These are phyloP conservation scores for Staphylotrichum tortipilum DNA, from an alignment of 495 filamentous ascomycete species.

Conservation along the genomic window DNA sequence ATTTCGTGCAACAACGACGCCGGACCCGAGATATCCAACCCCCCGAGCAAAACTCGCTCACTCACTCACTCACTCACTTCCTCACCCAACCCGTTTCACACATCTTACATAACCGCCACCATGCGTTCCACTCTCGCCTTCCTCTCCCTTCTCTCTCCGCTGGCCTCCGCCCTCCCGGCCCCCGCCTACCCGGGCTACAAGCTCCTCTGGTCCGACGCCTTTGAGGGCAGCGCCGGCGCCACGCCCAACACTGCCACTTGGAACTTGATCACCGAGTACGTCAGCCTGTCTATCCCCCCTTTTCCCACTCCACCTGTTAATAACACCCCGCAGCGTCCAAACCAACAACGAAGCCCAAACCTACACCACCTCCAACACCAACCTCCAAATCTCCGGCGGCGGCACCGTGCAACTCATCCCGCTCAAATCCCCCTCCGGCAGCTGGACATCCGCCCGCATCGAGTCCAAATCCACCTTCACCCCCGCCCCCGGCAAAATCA, in stretches of 20 bases:
- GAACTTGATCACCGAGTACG: conserved; percentile 30
- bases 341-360: conserved; percentile 38
- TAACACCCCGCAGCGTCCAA: conserved; percentile 25
- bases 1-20: background rate
- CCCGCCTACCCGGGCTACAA: conserved; percentile 20
- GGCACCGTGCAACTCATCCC: conserved; percentile 40
- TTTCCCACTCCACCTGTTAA: background rate
- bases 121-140: conserved; percentile 17
- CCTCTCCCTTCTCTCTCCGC: conserved; percentile 15
- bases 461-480: conserved; percentile 36
- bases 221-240: conserved; percentile 16
- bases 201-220: conserved; percentile 23
- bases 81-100: too few species aligned
- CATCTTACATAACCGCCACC: conserved; percentile 1
- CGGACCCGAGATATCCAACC: background rate
- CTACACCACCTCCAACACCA: conserved; percentile 34
- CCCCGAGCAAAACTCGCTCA: too few species aligned
- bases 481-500: conserved; percentile 32
- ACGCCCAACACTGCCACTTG: conserved; percentile 22
- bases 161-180: conserved; percentile 14
- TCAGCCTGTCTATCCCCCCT: background rate
- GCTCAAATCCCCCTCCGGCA: conserved; percentile 24
- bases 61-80: too few species aligned
- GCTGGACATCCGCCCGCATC: conserved; percentile 45
- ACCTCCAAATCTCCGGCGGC: conserved; percentile 40